phyloP scores from a whole-genome alignment of 2,329 filamentous ascomycete species.

The Sphaceloma murrayae region DNA sequence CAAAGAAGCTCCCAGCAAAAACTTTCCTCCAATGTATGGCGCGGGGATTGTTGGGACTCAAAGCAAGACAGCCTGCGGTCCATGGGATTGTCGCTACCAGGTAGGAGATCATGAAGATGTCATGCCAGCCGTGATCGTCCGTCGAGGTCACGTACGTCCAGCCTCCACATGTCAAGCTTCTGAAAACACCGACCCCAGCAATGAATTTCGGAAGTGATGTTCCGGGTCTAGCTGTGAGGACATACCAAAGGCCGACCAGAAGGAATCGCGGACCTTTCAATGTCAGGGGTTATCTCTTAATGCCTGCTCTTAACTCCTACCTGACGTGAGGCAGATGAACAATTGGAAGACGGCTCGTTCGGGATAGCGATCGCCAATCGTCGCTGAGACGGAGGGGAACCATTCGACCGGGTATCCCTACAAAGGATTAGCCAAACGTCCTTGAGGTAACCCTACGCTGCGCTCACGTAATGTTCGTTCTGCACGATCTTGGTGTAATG shows the following conservation, averaged over 20 bases:
- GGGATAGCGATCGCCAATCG: slow-evolving; percentile 93
- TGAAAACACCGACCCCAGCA: slow-evolving; percentile 67
- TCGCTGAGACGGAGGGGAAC: slow-evolving; percentile 55
- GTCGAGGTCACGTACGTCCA: slow-evolving; percentile 99
- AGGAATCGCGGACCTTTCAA: slow-evolving; percentile 71
- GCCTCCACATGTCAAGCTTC: slow-evolving; percentile 87
- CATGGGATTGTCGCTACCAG: slow-evolving; percentile 88
- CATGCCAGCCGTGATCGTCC: slow-evolving; percentile 96
- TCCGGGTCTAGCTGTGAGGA: slow-evolving; percentile 69
- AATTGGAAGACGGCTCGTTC: slow-evolving; percentile 95
- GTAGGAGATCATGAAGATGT: slow-evolving; percentile 99
- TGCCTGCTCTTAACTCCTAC: slow-evolving; percentile 32
- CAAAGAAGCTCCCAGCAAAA: slow-evolving; percentile 76
- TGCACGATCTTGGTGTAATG: slow-evolving; percentile 97
- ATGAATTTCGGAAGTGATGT: slow-evolving; percentile 71
- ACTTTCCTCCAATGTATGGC: slow-evolving; percentile 86
- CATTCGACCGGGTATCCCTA: slow-evolving; percentile 52
- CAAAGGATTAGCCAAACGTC: slow-evolving; percentile 20
- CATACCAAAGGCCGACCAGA: slow-evolving; percentile 84
- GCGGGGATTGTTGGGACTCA: slow-evolving; percentile 74
- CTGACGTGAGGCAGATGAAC: slow-evolving; percentile 93
- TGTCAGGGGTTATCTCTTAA: slow-evolving; percentile 14
- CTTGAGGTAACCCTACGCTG: slow-evolving; percentile 2
- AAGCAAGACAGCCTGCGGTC: slow-evolving; percentile 79
- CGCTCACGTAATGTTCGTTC: slow-evolving; percentile 72